A percentile compares a stretch with the other conserved stretches of the same genome.
phyloP scores from a whole-genome alignment of 345 rosid genomes.

The Ailanthus altissimus region DNA sequence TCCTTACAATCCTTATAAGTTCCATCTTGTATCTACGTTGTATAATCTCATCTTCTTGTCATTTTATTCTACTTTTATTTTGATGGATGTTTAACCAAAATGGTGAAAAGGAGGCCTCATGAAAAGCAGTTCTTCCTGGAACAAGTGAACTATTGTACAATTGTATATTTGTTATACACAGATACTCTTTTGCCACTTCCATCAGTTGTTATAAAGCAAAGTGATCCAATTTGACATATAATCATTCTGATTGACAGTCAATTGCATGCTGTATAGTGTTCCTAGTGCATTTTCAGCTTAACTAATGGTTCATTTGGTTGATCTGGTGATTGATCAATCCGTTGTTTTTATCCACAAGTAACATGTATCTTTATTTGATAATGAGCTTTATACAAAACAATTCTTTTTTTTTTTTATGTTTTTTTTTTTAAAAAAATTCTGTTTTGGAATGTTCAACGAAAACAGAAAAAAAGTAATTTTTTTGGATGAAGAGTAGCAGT shows the following conservation, averaged over 20 bases:
- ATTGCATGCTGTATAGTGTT: neutral
- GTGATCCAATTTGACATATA: neutral
- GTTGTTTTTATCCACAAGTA: too few species aligned
- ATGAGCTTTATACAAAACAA: too few species aligned
- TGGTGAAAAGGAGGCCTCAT: neutral
- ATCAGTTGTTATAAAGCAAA: neutral
- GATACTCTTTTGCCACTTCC: neutral
- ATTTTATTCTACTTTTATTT: neutral
- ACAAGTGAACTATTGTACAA: neutral
- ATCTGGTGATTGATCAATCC: too few species aligned
- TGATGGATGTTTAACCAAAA: neutral
- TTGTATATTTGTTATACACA: neutral
- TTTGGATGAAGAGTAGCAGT: too few species aligned
- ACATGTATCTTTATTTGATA: too few species aligned
- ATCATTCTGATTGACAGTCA: neutral
- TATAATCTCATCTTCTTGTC: conserved; percentile 7
- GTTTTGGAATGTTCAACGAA: too few species aligned
- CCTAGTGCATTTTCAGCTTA: too few species aligned
- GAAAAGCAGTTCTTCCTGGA: neutral
- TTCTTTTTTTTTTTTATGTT: too few species aligned
- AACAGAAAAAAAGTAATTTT: too few species aligned
- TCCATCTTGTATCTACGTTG: neutral
- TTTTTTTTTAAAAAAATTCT: too few species aligned
- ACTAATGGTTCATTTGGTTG: too few species aligned
- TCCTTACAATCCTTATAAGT: neutral